Evolutionary conservation across 345 rosid species (phyloP).

Genomic region (Camelina laxa): DNA sequence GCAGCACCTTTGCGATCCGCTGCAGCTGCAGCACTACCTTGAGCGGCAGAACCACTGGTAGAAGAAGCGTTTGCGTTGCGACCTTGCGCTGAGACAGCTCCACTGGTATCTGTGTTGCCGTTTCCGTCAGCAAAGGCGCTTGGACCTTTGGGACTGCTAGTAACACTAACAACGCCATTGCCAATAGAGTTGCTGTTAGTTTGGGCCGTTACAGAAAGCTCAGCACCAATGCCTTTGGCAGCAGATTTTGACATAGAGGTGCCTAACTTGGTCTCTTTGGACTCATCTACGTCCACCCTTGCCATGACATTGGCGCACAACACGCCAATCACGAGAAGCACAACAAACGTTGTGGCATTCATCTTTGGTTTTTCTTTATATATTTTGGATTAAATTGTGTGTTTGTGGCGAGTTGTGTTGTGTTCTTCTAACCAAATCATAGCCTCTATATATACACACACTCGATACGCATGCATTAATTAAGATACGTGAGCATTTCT

Average conservation of each 20-base stretch:
- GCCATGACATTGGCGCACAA: conserved; percentile 21
- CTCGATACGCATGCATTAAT: not conserved
- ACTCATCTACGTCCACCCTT: not conserved
- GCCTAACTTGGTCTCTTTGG: conserved; percentile 9
- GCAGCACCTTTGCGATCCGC: not conserved
- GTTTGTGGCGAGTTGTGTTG: conserved; percentile 16
- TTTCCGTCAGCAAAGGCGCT: fast-evolving
- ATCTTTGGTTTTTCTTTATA: not conserved
- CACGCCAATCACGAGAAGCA: conserved; percentile 19
- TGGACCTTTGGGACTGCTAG: fast-evolving
- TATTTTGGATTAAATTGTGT: not conserved
- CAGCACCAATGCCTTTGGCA: not conserved
- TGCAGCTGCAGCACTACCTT: not conserved
- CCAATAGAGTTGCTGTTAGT: fast-evolving
- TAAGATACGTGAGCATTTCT: not conserved
- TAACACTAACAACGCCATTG: fast-evolving
- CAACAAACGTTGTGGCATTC: conserved; percentile 13
- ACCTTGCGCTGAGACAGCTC: fast-evolving
- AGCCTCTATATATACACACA: conserved; percentile 1
- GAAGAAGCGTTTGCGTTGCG: not conserved
- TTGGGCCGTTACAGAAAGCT: fast-evolving
- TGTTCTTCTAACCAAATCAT: not conserved
- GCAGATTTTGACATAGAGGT: not conserved
- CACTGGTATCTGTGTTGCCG: fast-evolving
- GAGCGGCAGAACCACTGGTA: not conserved